Conservation (phyloP, 2,329 filamentous ascomycete species). For the Dothideomycetidae sp. region DNA sequence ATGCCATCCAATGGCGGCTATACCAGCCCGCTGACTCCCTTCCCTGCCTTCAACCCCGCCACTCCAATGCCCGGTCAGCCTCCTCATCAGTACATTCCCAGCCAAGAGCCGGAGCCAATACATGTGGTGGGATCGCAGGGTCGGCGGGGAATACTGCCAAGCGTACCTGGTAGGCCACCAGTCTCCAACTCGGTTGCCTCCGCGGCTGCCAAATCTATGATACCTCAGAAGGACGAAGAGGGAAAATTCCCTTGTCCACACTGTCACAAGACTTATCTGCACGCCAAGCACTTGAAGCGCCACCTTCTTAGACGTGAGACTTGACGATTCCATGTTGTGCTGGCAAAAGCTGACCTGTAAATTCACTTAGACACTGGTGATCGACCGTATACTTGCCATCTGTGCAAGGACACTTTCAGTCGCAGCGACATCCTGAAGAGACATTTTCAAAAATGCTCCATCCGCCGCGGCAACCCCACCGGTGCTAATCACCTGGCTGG, state of each 20-base stretch:
- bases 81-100: conserved; percentile 23
- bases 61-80: conserved; percentile 16
- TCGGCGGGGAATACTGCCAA: conserved; percentile 78
- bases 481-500: conserved; percentile 90
- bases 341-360: conserved; percentile 23
- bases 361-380: conserved; percentile 73
- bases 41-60: conserved; percentile 23
- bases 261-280: conserved; percentile 95
- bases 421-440: conserved; percentile 96
- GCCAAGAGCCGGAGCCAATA: conserved; percentile 47
- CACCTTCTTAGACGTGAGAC: conserved; percentile 89
- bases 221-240: conserved; percentile 88
- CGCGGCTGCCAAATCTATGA: conserved; percentile 56
- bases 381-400: conserved; percentile 92
- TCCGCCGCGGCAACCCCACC: conserved; percentile 87
- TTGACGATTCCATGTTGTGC: conserved; percentile 2
- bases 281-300: conserved; percentile 93
- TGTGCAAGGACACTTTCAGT: conserved; percentile 96
- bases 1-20: conserved; percentile 26
- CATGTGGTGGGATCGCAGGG: conserved; percentile 94
- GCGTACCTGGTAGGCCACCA: conserved; percentile 70
- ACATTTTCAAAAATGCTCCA: conserved; percentile 98
- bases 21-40: conserved; percentile 19
- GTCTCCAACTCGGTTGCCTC: conserved; percentile 57
- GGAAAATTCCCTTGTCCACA: conserved; percentile 97